Conservation (phyloP, 164 flowering plant genomes). For the Stephania japonica region DNA sequence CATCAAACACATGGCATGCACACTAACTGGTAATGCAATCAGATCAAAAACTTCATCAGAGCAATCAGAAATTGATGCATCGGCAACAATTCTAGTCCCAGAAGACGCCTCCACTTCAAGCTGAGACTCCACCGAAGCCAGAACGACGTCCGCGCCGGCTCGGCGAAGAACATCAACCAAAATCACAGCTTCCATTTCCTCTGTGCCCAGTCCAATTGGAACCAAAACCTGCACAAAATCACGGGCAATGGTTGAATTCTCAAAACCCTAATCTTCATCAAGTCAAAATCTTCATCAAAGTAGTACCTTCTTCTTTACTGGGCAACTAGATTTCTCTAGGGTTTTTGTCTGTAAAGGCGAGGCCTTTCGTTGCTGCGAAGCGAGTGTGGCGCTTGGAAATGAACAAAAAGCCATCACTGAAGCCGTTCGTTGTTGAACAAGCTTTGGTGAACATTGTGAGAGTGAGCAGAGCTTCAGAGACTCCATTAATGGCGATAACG, state of each 20-base stretch:
- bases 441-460: neutral
- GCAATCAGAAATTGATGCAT: constrained; percentile 53
- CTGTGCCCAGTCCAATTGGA: constrained; percentile 82
- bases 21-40: constrained; percentile 72
- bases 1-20: neutral
- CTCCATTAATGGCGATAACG: constrained; percentile 26
- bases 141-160: constrained; percentile 74
- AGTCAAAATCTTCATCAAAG: too few relatives aligned
- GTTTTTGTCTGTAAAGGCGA: constrained; percentile 4
- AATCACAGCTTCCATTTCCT: constrained; percentile 89
- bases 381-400: constrained; percentile 14
- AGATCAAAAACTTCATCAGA: constrained; percentile 60
- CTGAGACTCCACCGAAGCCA: constrained; percentile 86
- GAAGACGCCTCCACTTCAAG: constrained; percentile 62
- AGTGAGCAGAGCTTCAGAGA: constrained; percentile 18
- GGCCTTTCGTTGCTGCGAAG: constrained; percentile 15
- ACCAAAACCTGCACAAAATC: constrained; percentile 52
- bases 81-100: constrained; percentile 73
- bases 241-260: neutral
- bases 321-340: neutral
- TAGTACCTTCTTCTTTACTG: constrained; percentile 39
- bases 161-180: constrained; percentile 67
- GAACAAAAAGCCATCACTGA: constrained; percentile 10
- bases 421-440: constrained; percentile 1
- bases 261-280: too few relatives aligned